Evolutionary conservation across 176 grass and related monocot genomes (phyloP), one percentile per base, ranked within the genome.

Genomic region (Oryza meyeriana): DNA sequence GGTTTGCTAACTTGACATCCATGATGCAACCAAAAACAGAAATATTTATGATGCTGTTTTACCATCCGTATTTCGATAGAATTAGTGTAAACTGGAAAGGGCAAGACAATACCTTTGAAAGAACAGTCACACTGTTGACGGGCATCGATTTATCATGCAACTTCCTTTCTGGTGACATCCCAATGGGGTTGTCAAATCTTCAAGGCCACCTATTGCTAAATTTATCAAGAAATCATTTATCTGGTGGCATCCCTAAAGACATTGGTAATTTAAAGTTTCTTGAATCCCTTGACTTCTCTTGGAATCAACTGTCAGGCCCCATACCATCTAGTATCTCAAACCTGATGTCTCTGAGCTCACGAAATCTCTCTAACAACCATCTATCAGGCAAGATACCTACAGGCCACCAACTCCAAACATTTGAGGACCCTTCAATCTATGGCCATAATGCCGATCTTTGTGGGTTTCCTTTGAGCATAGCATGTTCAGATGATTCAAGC

Each of bases 351-450:
- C 76, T 86, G 20, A 59, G 77, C 58, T 66, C 69, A 3, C 58
- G 80, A 65, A 86, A 59, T 80, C 44, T 80, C 32, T 80, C 69
- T 39, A 52, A 59, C 10, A 74, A 86, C 58, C 10, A 66, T n/a
- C 58, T 86, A 40, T 66, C 59, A 4, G 84, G 84, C 9, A 25
- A 80, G 59, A 74, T 86, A 86, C 84, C 84, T 38, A 66, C 42
- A 18, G 84, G 84, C 25, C 72, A 66, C 41, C 84, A 86, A 38
- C 84, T 86, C 33, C 84, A 80, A 86, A 86, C 76, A 58, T 34
- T 86, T 1, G 12, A 48, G 1, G 69, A 86, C 22, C 61, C 77
- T 86, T 80, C 77, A 57, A 86, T 86, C 29, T 86, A 86, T 70
- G 74, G 28, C 59, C 79, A 86, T 27, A 86, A 86, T 30, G 55